Base-by-base conservation (phyloP, 345 rosid species). In the Nephelium lappaceum region DNA sequence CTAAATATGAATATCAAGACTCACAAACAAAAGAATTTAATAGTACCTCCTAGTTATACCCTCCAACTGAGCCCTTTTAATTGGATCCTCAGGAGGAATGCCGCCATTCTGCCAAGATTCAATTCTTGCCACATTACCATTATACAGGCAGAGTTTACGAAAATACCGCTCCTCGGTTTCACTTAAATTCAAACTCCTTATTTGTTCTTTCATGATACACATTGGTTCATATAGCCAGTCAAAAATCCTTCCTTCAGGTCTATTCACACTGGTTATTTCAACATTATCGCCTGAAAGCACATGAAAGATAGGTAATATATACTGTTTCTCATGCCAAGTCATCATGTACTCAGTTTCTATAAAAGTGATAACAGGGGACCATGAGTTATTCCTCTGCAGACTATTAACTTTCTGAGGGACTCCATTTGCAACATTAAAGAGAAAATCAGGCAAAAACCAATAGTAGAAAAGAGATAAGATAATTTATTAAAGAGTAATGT, bases 201-300 rank as follows among this genome's bases (percentile, higher is more conserved):
- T 75, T 49, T 80, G 83, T 25, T 80, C 79, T 66, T 75, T 80
- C 79, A 80, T 80, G 49, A 80, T 76, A 19, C 79, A 49, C 73
- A 80, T 76, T 53, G 83, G 83, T 75, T 76, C 83, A 38, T 51
- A 76, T 4, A 80, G 67, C 83, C 80, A 80, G 67, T 71, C 80
- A 21, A 80, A 80, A 53, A 80, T 49, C 45, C 79, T 69, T 11
- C 80, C 83, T 66, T 76, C 80, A 19, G 83, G 83, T 65, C 79
- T 63, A 24, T 80, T 80, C 77, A 71, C 3, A 3, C 68, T 70
- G 67, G 76, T 80, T 64, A 80, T 51, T 71, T 75, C 83, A 53
- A 80, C 73, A 4, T 80, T 57, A 55, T 76, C 72, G 53, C 77
- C 79, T 71, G 72, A n/a, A 19, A 57, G 18, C 31, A 27, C 41